phyloP scores from a whole-genome alignment of 192 early-diverging fungal genomes.

The Podila horticola region DNA sequence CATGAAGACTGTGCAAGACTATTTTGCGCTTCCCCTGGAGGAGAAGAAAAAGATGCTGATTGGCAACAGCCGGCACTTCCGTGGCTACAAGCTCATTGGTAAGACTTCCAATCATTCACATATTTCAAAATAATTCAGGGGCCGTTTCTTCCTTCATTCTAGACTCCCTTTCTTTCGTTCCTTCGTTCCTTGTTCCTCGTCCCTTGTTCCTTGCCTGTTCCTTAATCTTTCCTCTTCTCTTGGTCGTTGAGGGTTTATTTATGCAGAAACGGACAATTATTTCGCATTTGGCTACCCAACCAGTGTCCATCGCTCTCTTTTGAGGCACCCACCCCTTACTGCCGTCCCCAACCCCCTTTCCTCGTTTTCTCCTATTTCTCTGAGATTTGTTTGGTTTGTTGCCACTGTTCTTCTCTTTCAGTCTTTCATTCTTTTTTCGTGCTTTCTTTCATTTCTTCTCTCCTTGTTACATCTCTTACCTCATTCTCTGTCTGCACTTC shows the following conservation, averaged over 20 bases:
- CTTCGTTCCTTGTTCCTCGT: background rate
- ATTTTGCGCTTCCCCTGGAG: conserved; percentile 64
- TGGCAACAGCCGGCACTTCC: conserved; percentile 64
- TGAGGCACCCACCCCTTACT: no score
- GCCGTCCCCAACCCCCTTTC: background rate
- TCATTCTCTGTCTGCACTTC: background rate
- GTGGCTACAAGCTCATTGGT: conserved; percentile 65
- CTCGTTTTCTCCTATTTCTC: conserved; percentile 4
- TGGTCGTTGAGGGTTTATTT: background rate
- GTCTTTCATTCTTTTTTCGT: background rate
- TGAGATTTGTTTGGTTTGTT: background rate
- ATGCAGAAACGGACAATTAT: no score
- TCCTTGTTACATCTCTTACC: background rate
- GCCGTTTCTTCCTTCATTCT: no score
- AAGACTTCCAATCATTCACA: background rate
- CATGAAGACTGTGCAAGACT: conserved; percentile 51
- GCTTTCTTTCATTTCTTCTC: background rate
- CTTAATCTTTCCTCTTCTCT: background rate
- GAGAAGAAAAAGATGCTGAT: conserved; percentile 67
- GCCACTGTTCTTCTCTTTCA: background rate
- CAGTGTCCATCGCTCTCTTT: no score
- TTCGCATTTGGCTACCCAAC: no score
- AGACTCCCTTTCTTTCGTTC: background rate
- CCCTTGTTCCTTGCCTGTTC: background rate
- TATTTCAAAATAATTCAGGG: background rate